A percentile compares a stretch with the other conserved stretches of the same genome.
Conservation (phyloP, 331 rosid species). For the Phaseolus coccineus region DNA sequence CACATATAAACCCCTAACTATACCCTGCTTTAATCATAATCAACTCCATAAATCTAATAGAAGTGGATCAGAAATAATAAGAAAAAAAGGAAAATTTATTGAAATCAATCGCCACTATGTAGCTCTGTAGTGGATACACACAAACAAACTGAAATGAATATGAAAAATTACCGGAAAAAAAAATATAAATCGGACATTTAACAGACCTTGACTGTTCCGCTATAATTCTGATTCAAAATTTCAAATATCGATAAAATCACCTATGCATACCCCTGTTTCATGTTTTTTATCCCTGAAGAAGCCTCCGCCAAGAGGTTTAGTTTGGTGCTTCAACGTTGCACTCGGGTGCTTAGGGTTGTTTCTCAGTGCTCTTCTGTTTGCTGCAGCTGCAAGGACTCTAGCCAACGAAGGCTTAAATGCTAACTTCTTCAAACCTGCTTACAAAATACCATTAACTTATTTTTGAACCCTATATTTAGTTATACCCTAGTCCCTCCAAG, state of each 20-base stretch:
- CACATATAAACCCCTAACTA: too few species aligned
- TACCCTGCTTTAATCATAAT: neutral
- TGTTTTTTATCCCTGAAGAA: conserved; percentile 68
- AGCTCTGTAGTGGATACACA: neutral
- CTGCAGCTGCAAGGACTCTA: conserved; percentile 55
- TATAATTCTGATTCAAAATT: neutral
- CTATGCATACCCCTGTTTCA: conserved; percentile 73
- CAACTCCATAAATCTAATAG: conserved; percentile 30
- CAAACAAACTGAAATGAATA: neutral
- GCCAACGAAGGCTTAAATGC: conserved; percentile 53
- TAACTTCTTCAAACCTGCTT: conserved; percentile 58
- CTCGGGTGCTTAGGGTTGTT: conserved; percentile 65
- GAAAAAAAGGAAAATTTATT: neutral
- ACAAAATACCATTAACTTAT: too few species aligned
- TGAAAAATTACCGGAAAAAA: neutral
- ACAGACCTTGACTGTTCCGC: neutral
- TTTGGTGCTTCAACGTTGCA: conserved; percentile 51
- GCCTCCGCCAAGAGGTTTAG: conserved; percentile 40
- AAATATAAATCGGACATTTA: neutral
- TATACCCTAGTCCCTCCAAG: too few species aligned
- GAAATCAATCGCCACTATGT: neutral
- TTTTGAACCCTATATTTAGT: too few species aligned
- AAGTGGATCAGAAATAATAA: neutral
- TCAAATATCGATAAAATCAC: conserved; percentile 38
- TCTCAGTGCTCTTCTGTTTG: conserved; percentile 53